These are phyloP conservation scores for Atkinsonella hypoxylon DNA, from an alignment of 2,329 filamentous ascomycete species.

Conservation along the genomic window DNA sequence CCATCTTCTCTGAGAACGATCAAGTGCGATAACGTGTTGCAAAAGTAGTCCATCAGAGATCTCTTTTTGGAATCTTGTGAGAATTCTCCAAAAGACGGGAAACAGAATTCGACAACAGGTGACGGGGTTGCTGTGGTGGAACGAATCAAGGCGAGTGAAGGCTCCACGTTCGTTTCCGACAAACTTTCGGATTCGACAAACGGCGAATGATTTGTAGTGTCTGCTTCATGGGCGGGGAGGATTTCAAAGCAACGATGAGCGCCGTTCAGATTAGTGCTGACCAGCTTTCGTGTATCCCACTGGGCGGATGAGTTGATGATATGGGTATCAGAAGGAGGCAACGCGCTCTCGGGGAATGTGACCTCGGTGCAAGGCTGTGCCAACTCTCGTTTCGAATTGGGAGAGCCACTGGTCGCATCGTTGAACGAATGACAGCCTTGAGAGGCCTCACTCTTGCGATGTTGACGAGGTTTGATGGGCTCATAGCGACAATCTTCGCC, in stretches of 20 bases:
- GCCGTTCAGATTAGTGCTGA: neutral
- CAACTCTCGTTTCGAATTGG: neutral
- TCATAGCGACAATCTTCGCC: conserved; percentile 39
- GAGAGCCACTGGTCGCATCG: neutral
- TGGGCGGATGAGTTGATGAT: conserved; percentile 10
- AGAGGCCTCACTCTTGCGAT: conserved; percentile 21
- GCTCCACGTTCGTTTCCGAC: conserved; percentile 10
- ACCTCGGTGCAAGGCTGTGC: neutral
- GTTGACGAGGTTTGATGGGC: conserved; percentile 28
- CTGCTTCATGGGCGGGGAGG: neutral
- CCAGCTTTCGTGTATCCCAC: conserved; percentile 8
- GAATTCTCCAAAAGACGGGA: conserved; percentile 45
- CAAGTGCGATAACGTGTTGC: conserved; percentile 51
- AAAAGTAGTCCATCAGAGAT: conserved; percentile 48
- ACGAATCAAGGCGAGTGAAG: conserved; percentile 16
- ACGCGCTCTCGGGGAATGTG: conserved; percentile 1
- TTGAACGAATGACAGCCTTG: neutral
- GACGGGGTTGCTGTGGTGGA: conserved; percentile 10
- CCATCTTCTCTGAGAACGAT: conserved; percentile 52
- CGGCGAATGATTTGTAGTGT: neutral
- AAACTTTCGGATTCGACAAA: neutral
- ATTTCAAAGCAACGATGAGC: conserved; percentile 10
- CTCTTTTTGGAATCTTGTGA: conserved; percentile 41
- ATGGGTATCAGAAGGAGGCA: conserved; percentile 8
- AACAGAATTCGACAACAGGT: conserved; percentile 35